Percentiles rank a stretch among this genome's conserved stretches.
phyloP scores from a whole-genome alignment of 1,139 yeast genomes.

The Taphrina flavorubra region DNA sequence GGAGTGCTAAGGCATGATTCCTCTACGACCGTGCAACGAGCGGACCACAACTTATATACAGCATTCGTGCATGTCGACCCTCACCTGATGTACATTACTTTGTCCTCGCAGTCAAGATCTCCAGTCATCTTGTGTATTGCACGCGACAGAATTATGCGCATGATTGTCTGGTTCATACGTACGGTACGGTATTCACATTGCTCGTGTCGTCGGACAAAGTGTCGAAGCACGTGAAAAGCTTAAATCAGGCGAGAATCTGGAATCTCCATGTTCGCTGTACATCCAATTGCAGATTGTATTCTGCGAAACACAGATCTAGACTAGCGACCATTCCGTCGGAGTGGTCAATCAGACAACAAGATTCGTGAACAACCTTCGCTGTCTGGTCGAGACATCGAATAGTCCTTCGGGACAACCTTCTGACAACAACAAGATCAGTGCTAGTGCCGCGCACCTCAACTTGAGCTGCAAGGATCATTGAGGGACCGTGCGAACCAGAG shows the following conservation, averaged over 20 bases:
- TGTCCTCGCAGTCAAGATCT: no score
- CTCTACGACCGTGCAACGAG: background rate
- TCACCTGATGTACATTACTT: background rate
- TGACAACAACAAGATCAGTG: no score
- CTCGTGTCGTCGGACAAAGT: background rate
- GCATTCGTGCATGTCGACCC: background rate
- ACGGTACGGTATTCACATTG: background rate
- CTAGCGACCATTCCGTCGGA: no score
- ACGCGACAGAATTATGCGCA: background rate
- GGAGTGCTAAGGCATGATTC: conserved; percentile 1
- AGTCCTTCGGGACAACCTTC: no score
- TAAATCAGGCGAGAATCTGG: conserved; percentile 1
- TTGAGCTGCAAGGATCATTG: background rate
- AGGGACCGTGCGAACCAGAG: background rate
- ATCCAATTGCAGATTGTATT: no score
- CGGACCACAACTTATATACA: background rate
- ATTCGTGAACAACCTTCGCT: no score
- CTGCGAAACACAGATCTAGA: no score
- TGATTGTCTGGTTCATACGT: background rate
- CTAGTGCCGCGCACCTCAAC: no score
- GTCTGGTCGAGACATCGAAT: no score
- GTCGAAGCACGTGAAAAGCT: conserved; percentile 12
- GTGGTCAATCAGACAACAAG: no score
- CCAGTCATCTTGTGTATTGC: no score
- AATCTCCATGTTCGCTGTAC: background rate